Conservation (phyloP, 2,329 filamentous ascomycete genomes). For the Colletotrichum nymphaeae region DNA sequence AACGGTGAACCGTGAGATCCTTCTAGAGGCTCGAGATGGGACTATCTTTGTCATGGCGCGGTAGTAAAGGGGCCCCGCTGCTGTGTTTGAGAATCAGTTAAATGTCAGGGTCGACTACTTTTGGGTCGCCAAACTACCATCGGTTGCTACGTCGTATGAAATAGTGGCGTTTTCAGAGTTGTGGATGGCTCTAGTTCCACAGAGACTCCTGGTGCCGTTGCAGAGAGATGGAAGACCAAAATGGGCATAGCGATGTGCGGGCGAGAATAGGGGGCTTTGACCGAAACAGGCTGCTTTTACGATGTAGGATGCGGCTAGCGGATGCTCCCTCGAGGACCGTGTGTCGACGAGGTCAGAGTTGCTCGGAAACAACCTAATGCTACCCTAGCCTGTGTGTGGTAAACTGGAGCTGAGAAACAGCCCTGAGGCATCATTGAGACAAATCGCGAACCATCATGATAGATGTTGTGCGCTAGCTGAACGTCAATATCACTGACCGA, state of each 20-base stretch:
- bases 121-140: constrained; percentile 1
- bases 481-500: not conserved
- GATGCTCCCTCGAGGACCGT: constrained; percentile 12
- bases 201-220: not conserved
- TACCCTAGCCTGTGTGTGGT: not conserved
- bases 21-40: not conserved
- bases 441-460: not conserved
- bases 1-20: constrained; percentile 4
- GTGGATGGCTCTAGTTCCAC: not conserved
- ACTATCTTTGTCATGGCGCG: constrained; percentile 16
- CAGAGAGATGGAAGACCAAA: not conserved
- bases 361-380: not conserved
- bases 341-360: constrained; percentile 10
- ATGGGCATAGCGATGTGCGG: not conserved
- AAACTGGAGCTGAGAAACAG: not conserved
- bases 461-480: no score
- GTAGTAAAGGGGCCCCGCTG: not conserved
- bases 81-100: constrained; percentile 13
- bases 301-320: constrained; percentile 3
- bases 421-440: not conserved
- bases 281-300: not conserved
- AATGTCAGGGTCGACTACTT: constrained; percentile 1
- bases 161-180: not conserved
- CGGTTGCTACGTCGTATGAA: constrained; percentile 3
- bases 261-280: not conserved